These are phyloP conservation scores for Zymoseptoria ardabiliae DNA, from an alignment of 2,329 filamentous ascomycete genomes.

Conservation along the genomic window DNA sequence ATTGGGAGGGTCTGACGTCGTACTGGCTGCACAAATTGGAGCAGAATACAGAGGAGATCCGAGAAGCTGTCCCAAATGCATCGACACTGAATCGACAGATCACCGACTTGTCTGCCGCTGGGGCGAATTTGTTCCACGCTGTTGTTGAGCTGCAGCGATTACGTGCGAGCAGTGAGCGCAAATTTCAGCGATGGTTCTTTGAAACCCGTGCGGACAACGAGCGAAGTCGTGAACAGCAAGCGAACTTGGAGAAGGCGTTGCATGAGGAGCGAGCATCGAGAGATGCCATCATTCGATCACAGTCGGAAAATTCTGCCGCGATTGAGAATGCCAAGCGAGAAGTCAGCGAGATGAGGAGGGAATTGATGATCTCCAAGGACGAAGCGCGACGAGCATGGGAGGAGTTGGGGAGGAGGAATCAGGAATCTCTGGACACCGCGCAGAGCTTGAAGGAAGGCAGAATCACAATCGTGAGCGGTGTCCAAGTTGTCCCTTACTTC, in stretches of 20 bases:
- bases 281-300: constrained; percentile 10
- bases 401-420: constrained; percentile 84
- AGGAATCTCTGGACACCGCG: constrained; percentile 84
- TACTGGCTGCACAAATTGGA: constrained; percentile 95
- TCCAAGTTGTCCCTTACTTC: constrained; percentile 73
- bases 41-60: constrained; percentile 79
- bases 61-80: constrained; percentile 66
- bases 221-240: constrained; percentile 72
- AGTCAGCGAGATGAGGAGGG: constrained; percentile 83
- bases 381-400: constrained; percentile 96
- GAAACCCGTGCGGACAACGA: constrained; percentile 87
- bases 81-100: constrained; percentile 89
- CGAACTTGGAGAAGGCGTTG: constrained; percentile 68
- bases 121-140: constrained; percentile 93
- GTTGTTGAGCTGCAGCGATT: constrained; percentile 92
- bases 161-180: constrained; percentile 88
- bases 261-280: constrained; percentile 54
- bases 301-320: constrained; percentile 22
- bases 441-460: constrained; percentile 78
- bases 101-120: constrained; percentile 91
- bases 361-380: constrained; percentile 89
- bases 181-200: constrained; percentile 98
- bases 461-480: constrained; percentile 81
- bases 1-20: constrained; percentile 95
- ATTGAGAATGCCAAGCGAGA: constrained; percentile 25